Base-by-base conservation (phyloP, 176 grass and related monocot genomes). In the Rhynchospora breviuscula region DNA sequence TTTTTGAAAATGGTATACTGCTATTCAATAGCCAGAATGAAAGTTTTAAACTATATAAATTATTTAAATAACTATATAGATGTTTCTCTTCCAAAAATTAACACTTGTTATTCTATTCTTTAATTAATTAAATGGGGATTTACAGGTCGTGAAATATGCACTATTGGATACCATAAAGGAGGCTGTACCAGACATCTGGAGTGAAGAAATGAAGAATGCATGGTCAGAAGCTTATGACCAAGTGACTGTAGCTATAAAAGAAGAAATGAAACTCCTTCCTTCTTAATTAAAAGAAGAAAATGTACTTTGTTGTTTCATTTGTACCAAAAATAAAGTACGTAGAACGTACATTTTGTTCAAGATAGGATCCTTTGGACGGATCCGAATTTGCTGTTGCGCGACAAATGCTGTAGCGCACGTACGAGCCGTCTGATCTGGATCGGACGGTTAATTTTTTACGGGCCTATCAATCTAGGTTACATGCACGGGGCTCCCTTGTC, bases 181-280 rank as follows among this genome's bases (percentile, higher is more conserved):
- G 33, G 85, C 89, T 45, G 91, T 97, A 1, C 86, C 89, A 10
- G 90, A 87, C 15, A 90, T 91, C 75, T 93, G 91, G 94, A 84
- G 77, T 47, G 86, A 82, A 26, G 94, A 89, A 81, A 97, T 90
- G 91, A 88, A 91, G 94, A 89, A 77, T 8, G 94, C 91, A 14
- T 93, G 94, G 94, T 87, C 79, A 59, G 86, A 91, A 68, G 91
- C 89, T 6, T 93, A 88, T 81, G 91, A 91, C 43, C 91, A 93
- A 59, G 82, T 97, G 18, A 91, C 87, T 43, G 71, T 84, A 4
- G 89, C 91, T 76, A 91, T 97, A 67, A 97, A 97, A 80, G 84
- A 88, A 25, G 89, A 93, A 83, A 97, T 91, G 89, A 97, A 97
- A 58, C 60, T 67, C 10, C 10, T 49, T 67, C 59, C 80, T 67